phyloP scores from a whole-genome alignment of 306 rosid genomes.

The Hylodesmum podocarpum region DNA sequence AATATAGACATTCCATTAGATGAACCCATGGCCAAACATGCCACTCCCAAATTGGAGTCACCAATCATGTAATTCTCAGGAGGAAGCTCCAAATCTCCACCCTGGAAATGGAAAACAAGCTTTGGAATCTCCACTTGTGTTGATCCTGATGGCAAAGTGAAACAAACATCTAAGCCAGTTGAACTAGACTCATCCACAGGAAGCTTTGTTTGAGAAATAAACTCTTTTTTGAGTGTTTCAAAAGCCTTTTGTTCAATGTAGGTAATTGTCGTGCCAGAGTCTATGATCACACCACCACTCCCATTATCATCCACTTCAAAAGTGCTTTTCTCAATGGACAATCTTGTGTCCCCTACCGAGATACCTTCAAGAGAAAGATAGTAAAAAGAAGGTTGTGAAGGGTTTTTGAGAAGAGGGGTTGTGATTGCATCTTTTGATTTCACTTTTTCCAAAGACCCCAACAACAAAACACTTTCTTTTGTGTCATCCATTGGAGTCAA shows the following conservation, averaged over 20 bases:
- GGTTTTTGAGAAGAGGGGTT: constrained; percentile 65
- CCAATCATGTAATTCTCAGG: constrained; percentile 61
- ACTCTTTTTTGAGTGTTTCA: constrained; percentile 47
- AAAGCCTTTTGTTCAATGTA: constrained; percentile 55
- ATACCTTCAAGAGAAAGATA: constrained; percentile 79
- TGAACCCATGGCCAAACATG: constrained; percentile 80
- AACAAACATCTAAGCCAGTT: constrained; percentile 75
- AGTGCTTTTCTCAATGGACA: constrained; percentile 46
- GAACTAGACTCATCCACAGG: constrained; percentile 38
- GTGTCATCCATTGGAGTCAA: constrained; percentile 60
- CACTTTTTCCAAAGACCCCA: constrained; percentile 60
- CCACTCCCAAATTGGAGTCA: constrained; percentile 51
- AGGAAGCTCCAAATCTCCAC: constrained; percentile 72
- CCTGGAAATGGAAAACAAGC: constrained; percentile 63
- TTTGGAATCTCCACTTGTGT: constrained; percentile 53
- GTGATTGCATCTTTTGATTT: constrained; percentile 26
- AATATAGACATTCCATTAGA: constrained; percentile 65
- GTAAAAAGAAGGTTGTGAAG: constrained; percentile 71
- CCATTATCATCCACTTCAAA: constrained; percentile 62
- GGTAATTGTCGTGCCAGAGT: constrained; percentile 84
- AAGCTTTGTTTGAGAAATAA: constrained; percentile 53
- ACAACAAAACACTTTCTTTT: constrained; percentile 52
- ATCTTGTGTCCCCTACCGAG: constrained; percentile 55
- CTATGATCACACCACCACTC: constrained; percentile 79
- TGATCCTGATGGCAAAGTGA: constrained; percentile 43